Base-by-base conservation (phyloP, 768 basidiomycete genomes). In the Termitomyces sp. region DNA sequence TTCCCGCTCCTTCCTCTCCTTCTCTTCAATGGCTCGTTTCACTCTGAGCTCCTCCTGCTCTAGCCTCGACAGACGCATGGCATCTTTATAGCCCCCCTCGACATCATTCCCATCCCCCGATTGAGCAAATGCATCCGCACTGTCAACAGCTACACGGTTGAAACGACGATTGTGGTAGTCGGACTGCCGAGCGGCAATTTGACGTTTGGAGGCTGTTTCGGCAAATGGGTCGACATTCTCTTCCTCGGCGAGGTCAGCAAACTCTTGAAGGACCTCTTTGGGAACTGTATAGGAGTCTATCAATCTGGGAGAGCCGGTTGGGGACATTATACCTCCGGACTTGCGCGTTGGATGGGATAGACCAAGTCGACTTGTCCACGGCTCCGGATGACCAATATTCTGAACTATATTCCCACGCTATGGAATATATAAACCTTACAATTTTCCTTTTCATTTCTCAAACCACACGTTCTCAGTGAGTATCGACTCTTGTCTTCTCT, bases 161-260 rank as follows among this genome's bases (percentile, higher is more conserved):
- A 98, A 98, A 44, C 95, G 85, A 58, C 95, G 85, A 68, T 89
- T 87, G 70, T 98, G 96, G 69, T 98, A 99, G 70, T 97, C 96
- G 53, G 87, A 90, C 76, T 98, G 93, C 53, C 96, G 84, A 41
- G 91, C 81, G 24, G 95, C 92, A 69, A 98, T 93, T 78, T 98
- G 96, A 60, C 92, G 91, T 68, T 91, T 88, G 57, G 88, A 89
- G 52, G 95, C 91, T 13, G 93, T 95, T 76, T 95, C 94, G 53
- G 91, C 92, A 68, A 93, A 93, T 22, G 91, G 92, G 71, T 95
- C 92, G 68, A 91, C 73, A 73, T 95, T 82, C 68, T 98, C 96
- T 69, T 95, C 93, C 67, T 98, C 95, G 16, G 93, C 94, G 70
- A 95, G 83, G 58, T 94, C 88, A 31, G 88, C 89, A 63, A 98